Evolutionary conservation across 2,329 filamentous ascomycete species (phyloP).

Genomic region (Apiospora kogelbergensis): DNA sequence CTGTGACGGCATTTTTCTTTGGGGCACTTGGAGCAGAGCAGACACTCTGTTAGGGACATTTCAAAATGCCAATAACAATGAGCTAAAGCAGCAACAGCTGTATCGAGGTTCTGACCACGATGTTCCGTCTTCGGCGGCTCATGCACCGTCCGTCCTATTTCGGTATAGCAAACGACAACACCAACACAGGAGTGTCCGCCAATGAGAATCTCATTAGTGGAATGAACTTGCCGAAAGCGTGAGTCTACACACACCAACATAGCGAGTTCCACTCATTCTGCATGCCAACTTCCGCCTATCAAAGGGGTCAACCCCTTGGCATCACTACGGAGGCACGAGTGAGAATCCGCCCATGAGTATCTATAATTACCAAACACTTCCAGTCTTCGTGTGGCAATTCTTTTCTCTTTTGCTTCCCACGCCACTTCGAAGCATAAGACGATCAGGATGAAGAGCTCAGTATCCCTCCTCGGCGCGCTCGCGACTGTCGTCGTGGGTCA

Average conservation of each 20-base stretch:
- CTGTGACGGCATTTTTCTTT: too few species aligned
- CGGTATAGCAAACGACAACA: background rate
- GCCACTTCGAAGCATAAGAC: background rate
- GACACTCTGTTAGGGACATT: too few species aligned
- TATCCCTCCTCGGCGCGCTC: conserved; percentile 25
- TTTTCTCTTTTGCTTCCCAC: background rate
- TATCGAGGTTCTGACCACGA: background rate
- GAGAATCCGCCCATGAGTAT: too few species aligned
- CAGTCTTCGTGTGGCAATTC: too few species aligned
- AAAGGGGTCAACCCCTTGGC: background rate
- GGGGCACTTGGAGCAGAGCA: too few species aligned
- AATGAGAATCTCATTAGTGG: background rate
- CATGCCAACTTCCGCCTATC: background rate
- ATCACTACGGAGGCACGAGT: background rate
- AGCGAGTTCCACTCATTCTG: background rate
- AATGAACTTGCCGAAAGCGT: background rate
- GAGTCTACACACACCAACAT: background rate
- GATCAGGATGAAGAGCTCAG: conserved; percentile 15
- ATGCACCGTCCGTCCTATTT: background rate
- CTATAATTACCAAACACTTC: background rate
- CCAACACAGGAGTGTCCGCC: background rate
- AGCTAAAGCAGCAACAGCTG: background rate
- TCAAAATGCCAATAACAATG: too few species aligned
- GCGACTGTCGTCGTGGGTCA: conserved; percentile 32
- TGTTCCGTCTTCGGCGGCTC: background rate